phyloP scores from a whole-genome alignment of 2,329 filamentous ascomycete genomes.

The Sclerotinia sclerotiorum region DNA sequence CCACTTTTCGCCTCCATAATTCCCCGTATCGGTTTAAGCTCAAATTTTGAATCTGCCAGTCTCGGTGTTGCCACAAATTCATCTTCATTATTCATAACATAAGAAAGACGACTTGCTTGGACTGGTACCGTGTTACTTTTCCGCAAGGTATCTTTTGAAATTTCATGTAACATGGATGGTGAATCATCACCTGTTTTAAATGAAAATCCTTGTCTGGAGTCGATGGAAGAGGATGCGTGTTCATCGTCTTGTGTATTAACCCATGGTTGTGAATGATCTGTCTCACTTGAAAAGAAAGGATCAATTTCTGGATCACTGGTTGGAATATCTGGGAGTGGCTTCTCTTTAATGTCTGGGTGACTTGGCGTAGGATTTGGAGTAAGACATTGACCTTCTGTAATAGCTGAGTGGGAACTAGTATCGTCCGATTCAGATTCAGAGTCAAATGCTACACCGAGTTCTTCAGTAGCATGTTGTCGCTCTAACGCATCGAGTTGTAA shows the following conservation, averaged over 20 bases:
- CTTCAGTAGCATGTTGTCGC: constrained; percentile 23
- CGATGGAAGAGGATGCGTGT: background rate
- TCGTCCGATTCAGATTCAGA: constrained; percentile 29
- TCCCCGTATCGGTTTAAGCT: background rate
- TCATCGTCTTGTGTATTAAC: background rate
- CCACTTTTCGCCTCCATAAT: background rate
- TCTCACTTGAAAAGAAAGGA: background rate
- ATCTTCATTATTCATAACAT: constrained; percentile 18
- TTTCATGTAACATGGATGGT: constrained; percentile 2
- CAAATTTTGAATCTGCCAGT: background rate
- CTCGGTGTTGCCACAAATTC: constrained; percentile 3
- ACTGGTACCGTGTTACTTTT: background rate
- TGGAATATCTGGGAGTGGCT: constrained; percentile 29
- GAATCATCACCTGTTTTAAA: constrained; percentile 35
- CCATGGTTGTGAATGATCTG: background rate
- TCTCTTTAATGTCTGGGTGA: constrained; percentile 20
- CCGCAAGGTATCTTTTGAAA: background rate
- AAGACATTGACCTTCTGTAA: background rate
- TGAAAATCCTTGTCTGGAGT: constrained; percentile 31
- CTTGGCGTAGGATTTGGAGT: background rate
- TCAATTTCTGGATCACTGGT: background rate
- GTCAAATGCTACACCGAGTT: constrained; percentile 26
- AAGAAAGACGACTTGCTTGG: constrained; percentile 2
- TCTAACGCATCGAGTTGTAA: constrained; percentile 26
- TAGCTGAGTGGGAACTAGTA: constrained; percentile 20